A percentile compares a stretch with the other conserved stretches of the same genome.
phyloP scores from a whole-genome alignment of 441 rosid genomes.

The Erysimum pusillum region DNA sequence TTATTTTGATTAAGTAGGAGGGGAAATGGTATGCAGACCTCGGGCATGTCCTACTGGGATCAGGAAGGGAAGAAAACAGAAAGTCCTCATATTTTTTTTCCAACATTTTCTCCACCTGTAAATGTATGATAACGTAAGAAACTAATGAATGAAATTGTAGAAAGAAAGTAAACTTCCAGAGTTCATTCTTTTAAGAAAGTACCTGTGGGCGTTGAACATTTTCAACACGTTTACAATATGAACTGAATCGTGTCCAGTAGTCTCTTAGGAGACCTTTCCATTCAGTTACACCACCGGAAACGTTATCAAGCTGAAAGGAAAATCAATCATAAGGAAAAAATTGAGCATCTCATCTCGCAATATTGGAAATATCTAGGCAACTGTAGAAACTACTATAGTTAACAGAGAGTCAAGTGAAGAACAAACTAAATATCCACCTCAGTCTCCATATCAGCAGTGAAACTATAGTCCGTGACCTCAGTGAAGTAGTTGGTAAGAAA shows the following conservation, averaged over 20 bases:
- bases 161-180: conserved; percentile 32
- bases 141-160: conserved; percentile 3
- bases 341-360: conserved; percentile 23
- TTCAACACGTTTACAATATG: conserved; percentile 76
- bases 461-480: conserved; percentile 95
- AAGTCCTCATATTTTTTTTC: conserved; percentile 80
- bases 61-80: conserved; percentile 87
- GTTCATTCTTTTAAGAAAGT: conserved; percentile 41
- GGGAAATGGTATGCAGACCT: conserved; percentile 55
- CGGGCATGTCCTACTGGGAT: conserved; percentile 82
- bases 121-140: conserved; percentile 31
- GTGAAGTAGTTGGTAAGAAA: conserved; percentile 91
- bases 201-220: conserved; percentile 87
- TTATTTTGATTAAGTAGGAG: conserved; percentile 27
- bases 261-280: conserved; percentile 97
- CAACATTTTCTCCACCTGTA: conserved; percentile 97
- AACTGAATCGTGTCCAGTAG: conserved; percentile 93
- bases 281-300: conserved; percentile 94
- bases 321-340: conserved; percentile 21
- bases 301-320: conserved; percentile 92
- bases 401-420: conserved; percentile 12
- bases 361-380: background rate
- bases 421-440: conserved; percentile 64
- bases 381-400: conserved; percentile 34
- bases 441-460: conserved; percentile 98